Conservation (phyloP, 1,284 basidiomycete genomes). For the Cystobasidium sp. region DNA sequence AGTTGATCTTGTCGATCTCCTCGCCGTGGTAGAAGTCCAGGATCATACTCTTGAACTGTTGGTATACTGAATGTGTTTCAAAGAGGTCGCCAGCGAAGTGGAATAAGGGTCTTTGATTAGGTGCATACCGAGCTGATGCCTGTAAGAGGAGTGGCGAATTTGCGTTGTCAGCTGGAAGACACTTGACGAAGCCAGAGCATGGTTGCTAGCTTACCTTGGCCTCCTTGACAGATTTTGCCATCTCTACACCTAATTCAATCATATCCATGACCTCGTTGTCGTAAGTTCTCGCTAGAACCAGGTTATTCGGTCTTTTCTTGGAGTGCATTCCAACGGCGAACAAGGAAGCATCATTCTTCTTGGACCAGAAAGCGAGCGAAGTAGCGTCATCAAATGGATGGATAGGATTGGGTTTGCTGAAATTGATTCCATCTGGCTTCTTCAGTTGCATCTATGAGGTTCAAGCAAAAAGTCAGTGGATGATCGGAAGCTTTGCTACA, state of each 20-base stretch:
- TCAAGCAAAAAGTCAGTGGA: not conserved
- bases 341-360: conserved; percentile 92
- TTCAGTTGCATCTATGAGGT: conserved; percentile 81
- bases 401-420: conserved; percentile 82
- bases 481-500: conserved; percentile 8
- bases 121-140: conserved; percentile 59
- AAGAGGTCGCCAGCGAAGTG: conserved; percentile 86
- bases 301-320: conserved; percentile 90
- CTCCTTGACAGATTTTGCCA: conserved; percentile 74
- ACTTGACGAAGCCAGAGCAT: not conserved
- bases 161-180: conserved; percentile 9
- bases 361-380: conserved; percentile 88
- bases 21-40: conserved; percentile 88
- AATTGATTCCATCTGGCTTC: conserved; percentile 83
- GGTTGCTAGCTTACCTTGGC: conserved; percentile 71
- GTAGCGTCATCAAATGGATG: conserved; percentile 83
- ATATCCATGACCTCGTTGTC: conserved; percentile 88
- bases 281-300: conserved; percentile 86
- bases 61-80: conserved; percentile 84
- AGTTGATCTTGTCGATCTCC: conserved; percentile 78
- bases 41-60: conserved; percentile 90
- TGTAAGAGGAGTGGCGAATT: conserved; percentile 62
- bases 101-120: conserved; percentile 90
- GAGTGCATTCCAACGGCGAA: conserved; percentile 89
- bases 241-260: conserved; percentile 88